Evolutionary conservation across 352 stramenopile genomes (phyloP).

Genomic region (Phytophthora nicotianae): DNA sequence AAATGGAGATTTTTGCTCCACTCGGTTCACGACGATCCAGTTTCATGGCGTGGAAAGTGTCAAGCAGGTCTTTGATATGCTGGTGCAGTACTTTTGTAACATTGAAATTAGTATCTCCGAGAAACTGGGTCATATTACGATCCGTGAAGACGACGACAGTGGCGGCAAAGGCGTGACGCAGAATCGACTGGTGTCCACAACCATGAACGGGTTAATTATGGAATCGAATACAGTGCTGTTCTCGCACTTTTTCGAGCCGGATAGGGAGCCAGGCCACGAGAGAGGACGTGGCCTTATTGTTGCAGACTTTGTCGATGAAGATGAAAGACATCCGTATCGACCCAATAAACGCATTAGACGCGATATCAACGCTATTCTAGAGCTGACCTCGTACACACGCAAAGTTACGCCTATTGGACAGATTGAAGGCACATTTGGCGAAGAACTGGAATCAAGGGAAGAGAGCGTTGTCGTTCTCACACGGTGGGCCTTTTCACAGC

Average conservation of each 20-base stretch:
- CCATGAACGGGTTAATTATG: constrained; percentile 36
- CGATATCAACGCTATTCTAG: constrained; percentile 41
- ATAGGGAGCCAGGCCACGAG: constrained; percentile 10
- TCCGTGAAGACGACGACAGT: constrained; percentile 44
- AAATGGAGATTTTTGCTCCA: constrained; percentile 37
- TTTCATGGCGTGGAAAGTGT: constrained; percentile 37
- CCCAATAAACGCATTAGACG: constrained; percentile 32
- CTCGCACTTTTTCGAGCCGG: constrained; percentile 33
- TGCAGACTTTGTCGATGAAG: constrained; percentile 44
- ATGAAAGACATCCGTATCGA: constrained; percentile 42
- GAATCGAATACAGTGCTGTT: constrained; percentile 45
- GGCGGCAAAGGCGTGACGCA: constrained; percentile 33
- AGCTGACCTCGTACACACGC: constrained; percentile 34
- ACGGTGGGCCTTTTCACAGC: constrained; percentile 37
- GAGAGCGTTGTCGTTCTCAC: constrained; percentile 42
- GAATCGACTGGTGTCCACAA: constrained; percentile 43
- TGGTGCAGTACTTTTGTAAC: constrained; percentile 42
- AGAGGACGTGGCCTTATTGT: constrained; percentile 36
- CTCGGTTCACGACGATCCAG: constrained; percentile 34
- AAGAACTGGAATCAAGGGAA: constrained; percentile 11
- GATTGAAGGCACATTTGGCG: constrained; percentile 11
- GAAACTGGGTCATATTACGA: constrained; percentile 42
- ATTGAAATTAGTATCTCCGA: constrained; percentile 52
- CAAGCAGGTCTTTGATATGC: constrained; percentile 42
- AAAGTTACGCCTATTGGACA: constrained; percentile 20